These are phyloP conservation scores for Ophiostoma angusticollis DNA, from an alignment of 2,329 filamentous ascomycete species.

Conservation along the genomic window DNA sequence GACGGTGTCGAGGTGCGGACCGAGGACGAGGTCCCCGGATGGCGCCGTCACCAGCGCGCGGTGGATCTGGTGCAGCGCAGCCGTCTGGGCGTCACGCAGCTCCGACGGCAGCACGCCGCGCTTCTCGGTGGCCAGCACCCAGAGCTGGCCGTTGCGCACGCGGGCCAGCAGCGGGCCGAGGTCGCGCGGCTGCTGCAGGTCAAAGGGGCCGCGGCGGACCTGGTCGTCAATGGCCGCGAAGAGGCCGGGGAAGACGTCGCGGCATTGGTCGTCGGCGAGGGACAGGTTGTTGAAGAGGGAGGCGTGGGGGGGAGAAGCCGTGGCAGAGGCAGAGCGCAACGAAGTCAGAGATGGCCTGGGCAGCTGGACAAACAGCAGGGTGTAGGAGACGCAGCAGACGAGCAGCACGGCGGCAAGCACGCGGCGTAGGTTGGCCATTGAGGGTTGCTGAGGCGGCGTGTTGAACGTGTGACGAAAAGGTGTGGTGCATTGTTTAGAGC, in stretches of 20 bases:
- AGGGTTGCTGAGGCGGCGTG: neutral
- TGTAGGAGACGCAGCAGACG: neutral
- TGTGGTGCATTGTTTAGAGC: too few relatives aligned
- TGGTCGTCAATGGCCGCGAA: conserved; percentile 27
- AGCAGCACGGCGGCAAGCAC: neutral
- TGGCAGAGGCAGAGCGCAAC: too few relatives aligned
- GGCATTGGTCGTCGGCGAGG: conserved; percentile 23
- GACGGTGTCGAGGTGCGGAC: conserved; percentile 36
- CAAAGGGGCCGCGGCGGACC: conserved; percentile 25
- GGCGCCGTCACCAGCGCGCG: conserved; percentile 38
- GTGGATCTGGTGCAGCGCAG: conserved; percentile 39
- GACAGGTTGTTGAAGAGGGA: neutral
- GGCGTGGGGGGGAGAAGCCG: neutral
- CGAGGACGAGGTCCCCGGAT: conserved; percentile 13
- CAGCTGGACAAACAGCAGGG: neutral
- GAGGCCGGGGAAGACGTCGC: conserved; percentile 25
- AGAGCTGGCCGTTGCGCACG: conserved; percentile 24
- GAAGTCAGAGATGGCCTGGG: too few relatives aligned
- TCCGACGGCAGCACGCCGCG: conserved; percentile 23
- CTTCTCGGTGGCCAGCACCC: neutral
- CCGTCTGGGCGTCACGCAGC: conserved; percentile 31
- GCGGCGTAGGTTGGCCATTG: neutral
- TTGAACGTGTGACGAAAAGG: too few relatives aligned
- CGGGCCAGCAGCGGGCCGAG: conserved; percentile 24
- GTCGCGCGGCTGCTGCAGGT: conserved; percentile 18